Percentiles rank a stretch among this genome's conserved stretches.
These are phyloP conservation scores for Calonectria naviculata DNA, from an alignment of 2,329 filamentous ascomycete species.

Conservation along the genomic window DNA sequence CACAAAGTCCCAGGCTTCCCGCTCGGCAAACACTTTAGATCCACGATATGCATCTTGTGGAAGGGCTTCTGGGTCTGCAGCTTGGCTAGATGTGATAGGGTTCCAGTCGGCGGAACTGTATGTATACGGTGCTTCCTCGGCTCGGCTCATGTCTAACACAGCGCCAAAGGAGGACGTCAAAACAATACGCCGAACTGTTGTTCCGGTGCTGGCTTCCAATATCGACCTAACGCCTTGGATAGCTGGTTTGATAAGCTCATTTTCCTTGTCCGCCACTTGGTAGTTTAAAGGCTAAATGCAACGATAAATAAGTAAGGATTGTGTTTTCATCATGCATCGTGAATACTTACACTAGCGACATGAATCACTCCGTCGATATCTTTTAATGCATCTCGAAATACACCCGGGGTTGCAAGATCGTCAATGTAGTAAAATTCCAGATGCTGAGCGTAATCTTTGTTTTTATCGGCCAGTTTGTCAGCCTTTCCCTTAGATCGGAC, in stretches of 20 bases:
- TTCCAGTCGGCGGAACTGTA: conserved; percentile 26
- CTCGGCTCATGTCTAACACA: conserved; percentile 14
- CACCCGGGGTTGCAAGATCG: conserved; percentile 5
- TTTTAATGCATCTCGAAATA: neutral
- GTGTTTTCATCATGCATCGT: fast-evolving
- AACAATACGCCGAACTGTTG: conserved; percentile 6
- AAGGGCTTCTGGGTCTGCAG: conserved; percentile 1
- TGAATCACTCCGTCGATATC: conserved; percentile 18
- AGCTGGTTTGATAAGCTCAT: conserved; percentile 17
- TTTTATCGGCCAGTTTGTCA: neutral
- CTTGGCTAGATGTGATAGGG: conserved; percentile 17
- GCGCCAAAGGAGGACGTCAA: conserved; percentile 21
- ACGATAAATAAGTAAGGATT: too few species aligned
- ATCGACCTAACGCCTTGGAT: conserved; percentile 18
- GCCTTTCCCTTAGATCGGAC: conserved; percentile 21
- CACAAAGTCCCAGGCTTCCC: conserved; percentile 14
- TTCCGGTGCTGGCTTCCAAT: conserved; percentile 11
- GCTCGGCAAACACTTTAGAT: conserved; percentile 21
- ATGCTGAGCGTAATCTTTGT: neutral
- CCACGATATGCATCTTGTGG: conserved; percentile 23
- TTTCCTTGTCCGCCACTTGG: conserved; percentile 20
- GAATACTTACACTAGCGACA: conserved; percentile 12
- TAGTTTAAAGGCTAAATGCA: conserved; percentile 15
- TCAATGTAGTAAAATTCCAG: conserved; percentile 21
- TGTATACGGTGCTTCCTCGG: conserved; percentile 9